Evolutionary conservation across 2,329 filamentous ascomycete species (phyloP), one percentile per base, ranked within the genome.

Genomic region (Albophoma yamanashiensis): DNA sequence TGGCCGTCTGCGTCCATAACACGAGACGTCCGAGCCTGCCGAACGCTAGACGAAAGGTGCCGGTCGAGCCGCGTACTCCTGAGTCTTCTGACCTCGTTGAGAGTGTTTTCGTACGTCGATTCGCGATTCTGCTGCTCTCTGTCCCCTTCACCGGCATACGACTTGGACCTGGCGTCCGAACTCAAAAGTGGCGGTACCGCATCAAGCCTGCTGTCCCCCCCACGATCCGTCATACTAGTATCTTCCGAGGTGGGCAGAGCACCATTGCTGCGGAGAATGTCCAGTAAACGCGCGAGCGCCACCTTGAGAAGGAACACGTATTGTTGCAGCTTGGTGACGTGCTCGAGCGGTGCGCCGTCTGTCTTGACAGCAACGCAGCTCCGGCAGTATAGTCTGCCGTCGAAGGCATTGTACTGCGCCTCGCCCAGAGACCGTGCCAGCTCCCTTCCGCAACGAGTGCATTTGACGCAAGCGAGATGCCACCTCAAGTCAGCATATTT

Each of bases 61-160:
- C 95, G 93, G 69, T 99, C 93, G 70, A 97, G 88, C 38, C 94
- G 87, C 27, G 93, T 97, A 63, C 94, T 97, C 65, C 93, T 87
- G 61, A 99, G 76, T 63, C 94, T 85, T 68, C 92, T 88, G 70
- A 99, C 94, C 74, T 99, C 94, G 65, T 94, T 95, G 66, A 99
- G 87, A 55, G 93, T 96, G 75, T 92, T 95, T 76, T 97, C 93
- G 71, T 97, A 94, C 36, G 89, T 91, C 58, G 89, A 91, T 67
- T 87, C 83, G 65, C 86, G 82, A 62, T 82, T 81, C 62, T 52
- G 62, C 57, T 52, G 62, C 57, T 87, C 85, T 59, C 66, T 73
- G 53, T 70, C 73, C 57, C 61, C 80, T 74, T 63, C 82, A 31
- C 85, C 88, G 53, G 84, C 84, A 70, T 88, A 88, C 2, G 88